Evolutionary conservation across 2,329 filamentous ascomycete species (phyloP), one percentile per base, ranked within the genome.

Genomic region (Metarhizium sp.): DNA sequence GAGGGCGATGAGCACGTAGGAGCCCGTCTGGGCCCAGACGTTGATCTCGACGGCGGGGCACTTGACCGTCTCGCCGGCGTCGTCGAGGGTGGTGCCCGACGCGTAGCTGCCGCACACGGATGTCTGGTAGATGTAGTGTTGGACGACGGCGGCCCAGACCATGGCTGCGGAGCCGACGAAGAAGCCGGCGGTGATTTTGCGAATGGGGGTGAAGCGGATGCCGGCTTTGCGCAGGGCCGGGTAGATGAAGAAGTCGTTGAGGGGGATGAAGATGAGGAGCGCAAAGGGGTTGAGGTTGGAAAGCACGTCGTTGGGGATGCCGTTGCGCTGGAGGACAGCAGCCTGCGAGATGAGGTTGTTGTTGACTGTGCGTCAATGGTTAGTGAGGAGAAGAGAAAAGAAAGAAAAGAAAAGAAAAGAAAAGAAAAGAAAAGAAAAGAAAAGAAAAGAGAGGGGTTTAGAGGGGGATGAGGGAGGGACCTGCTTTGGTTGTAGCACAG

Each of bases 231-330:
- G 82, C 55, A 91, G 78, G 18, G 76, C 65, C 0, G 88, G 88
- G 70, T 90, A 92, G 56, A 92, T 62, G 43, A 84, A n/a, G 32
- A 75, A 76, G 65, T 91, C 87, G 60, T 84, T 79, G 59, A 91
- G 72, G 2, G 87, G 87, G 51, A 90, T 86, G 69, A 91, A 80
- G 64, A 92, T 82, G 62, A 92, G 80, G 59, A 91, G 81, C 30
- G 85, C 80, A 60, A 92, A 81, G 6, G 88, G 86, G 68, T 91
- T 85, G 47, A 92, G 75, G 71, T 90, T 90, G 67, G 84, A 79
- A 63, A 92, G 80, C 55, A 91, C 73, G 66, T 92, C 88, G 74
- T 92, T 92, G 63, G 88, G 88, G 3, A 89, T 78, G 38, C 87
- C 86, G 64, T 86, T 75, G 2, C 85, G 79, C 53, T 78, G 63